These are phyloP conservation scores for Cucurbita argyrosperma DNA, from an alignment of 306 rosid genomes.

Conservation along the genomic window DNA sequence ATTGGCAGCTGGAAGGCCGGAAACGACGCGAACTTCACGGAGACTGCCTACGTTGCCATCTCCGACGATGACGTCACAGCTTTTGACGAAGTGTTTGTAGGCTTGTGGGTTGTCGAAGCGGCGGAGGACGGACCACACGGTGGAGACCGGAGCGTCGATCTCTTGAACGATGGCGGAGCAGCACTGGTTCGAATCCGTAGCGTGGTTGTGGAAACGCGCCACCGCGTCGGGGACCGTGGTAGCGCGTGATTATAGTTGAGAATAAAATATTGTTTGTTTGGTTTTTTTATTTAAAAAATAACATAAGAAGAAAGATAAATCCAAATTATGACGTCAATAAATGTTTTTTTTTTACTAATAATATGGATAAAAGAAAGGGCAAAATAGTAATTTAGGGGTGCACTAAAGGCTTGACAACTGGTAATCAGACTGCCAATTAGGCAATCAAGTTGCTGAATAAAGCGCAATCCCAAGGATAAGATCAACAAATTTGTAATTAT, in stretches of 20 bases:
- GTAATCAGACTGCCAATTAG: not conserved
- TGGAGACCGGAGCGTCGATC: constrained; percentile 64
- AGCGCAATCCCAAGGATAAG: constrained; percentile 5
- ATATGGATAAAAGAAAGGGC: not conserved
- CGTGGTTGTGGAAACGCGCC: constrained; percentile 48
- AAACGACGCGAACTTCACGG: constrained; percentile 65
- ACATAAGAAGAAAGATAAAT: not conserved
- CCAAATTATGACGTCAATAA: too few relatives aligned
- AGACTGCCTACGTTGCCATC: constrained; percentile 80
- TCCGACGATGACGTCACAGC: constrained; percentile 77
- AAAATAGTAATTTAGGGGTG: not conserved
- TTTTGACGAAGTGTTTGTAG: constrained; percentile 82
- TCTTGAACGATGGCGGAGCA: constrained; percentile 75
- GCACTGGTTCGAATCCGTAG: constrained; percentile 41
- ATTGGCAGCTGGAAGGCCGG: constrained; percentile 77
- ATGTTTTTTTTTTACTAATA: too few relatives aligned
- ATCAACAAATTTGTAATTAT: not conserved
- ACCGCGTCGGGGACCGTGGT: constrained; percentile 32
- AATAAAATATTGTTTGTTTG: too few relatives aligned
- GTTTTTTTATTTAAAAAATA: not conserved
- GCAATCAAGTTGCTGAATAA: constrained; percentile 7
- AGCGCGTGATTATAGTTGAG: not conserved
- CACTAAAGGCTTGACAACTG: constrained; percentile 1
- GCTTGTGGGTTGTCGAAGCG: constrained; percentile 95
- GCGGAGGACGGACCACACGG: constrained; percentile 87